Percentiles rank a stretch among this genome's conserved stretches.
Evolutionary conservation across 148 eudicot genomes (phyloP).

Genomic region (Rhododendron kiyosumense): DNA sequence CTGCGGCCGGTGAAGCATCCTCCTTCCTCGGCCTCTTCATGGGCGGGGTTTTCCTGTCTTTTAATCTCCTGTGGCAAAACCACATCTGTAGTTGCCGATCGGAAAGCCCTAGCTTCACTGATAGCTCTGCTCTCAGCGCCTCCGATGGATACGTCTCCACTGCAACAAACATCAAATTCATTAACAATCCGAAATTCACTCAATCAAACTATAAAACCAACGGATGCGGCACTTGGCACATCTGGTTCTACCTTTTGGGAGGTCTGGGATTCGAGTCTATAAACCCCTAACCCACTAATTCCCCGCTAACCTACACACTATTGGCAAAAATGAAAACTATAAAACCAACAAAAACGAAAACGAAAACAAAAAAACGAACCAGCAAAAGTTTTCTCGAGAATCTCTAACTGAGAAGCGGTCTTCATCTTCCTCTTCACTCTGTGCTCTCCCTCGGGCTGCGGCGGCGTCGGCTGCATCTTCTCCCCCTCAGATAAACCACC

Average conservation of each 20-base stretch:
- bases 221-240: background rate
- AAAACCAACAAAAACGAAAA: background rate
- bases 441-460: constrained; percentile 54
- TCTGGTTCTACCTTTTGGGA: background rate
- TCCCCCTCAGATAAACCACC: constrained; percentile 44
- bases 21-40: constrained; percentile 41
- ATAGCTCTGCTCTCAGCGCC: constrained; percentile 65
- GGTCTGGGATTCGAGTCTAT: background rate
- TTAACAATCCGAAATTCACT: constrained; percentile 7
- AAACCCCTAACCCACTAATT: background rate
- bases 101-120: constrained; percentile 64
- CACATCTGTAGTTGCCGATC: constrained; percentile 97
- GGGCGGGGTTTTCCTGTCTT: constrained; percentile 54
- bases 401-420: constrained; percentile 74
- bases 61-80: constrained; percentile 92
- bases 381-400: constrained; percentile 76
- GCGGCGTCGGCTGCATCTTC: constrained; percentile 39
- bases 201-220: background rate
- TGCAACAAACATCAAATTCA: constrained; percentile 15
- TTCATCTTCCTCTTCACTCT: constrained; percentile 86
- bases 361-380: constrained; percentile 28
- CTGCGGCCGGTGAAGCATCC: constrained; percentile 23
- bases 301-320: background rate
- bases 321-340: background rate
- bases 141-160: constrained; percentile 78